Conservation (phyloP, 345 rosid species). For the Aethionema arabicum region DNA sequence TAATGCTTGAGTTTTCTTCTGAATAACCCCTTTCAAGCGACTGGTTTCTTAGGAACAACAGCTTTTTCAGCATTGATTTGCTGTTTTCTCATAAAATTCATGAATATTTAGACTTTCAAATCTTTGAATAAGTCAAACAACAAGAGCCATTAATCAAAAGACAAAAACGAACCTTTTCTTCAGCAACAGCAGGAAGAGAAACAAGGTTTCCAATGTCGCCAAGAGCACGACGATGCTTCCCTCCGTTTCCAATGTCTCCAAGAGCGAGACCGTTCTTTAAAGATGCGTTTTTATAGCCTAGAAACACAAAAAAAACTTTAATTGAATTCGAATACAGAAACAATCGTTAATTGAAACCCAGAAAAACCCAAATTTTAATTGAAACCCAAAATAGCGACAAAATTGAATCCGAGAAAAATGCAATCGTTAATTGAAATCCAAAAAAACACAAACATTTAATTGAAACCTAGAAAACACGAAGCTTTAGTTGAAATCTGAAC, state of each 20-base stretch:
- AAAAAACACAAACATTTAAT: too few relatives aligned
- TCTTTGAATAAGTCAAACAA: neutral
- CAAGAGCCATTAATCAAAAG: neutral
- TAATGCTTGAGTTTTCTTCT: conserved; percentile 38
- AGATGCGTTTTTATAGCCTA: conserved; percentile 27
- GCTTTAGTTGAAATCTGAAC: too few relatives aligned
- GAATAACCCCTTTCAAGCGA: conserved; percentile 21
- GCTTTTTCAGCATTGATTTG: conserved; percentile 46
- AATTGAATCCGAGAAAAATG: too few relatives aligned
- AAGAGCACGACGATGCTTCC: conserved; percentile 70
- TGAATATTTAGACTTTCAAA: too few relatives aligned
- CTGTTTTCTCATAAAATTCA: conserved; percentile 4
- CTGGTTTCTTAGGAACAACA: conserved; percentile 25
- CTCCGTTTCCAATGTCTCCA: conserved; percentile 31
- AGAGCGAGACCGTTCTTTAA: too few relatives aligned
- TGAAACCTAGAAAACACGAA: too few relatives aligned
- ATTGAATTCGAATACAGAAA: too few relatives aligned
- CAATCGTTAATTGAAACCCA: too few relatives aligned
- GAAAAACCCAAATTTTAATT: too few relatives aligned
- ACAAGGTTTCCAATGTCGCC: conserved; percentile 87
- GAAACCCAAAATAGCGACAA: too few relatives aligned
- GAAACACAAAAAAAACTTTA: too few relatives aligned
- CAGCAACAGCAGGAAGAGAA: conserved; percentile 52
- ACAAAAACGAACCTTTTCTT: conserved; percentile 30
- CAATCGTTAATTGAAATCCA: too few relatives aligned